These are phyloP conservation scores for Wickerhamomyces ciferrii DNA, from an alignment of 805 yeast species.

Conservation along the genomic window DNA sequence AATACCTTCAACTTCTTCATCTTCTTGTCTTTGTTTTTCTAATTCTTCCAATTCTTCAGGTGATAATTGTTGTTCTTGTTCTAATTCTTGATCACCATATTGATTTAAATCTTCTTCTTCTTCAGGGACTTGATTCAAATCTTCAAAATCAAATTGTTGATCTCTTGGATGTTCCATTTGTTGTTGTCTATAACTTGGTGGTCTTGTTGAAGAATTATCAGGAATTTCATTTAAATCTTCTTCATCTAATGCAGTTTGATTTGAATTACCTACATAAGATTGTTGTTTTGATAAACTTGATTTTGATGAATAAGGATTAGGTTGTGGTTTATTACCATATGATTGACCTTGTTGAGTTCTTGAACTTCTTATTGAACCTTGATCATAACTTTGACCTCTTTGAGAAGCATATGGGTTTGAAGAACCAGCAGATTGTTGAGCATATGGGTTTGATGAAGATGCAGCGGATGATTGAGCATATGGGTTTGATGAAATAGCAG, in stretches of 20 bases:
- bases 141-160: conserved; percentile 19
- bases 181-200: background rate
- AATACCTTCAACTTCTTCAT: conserved; percentile 83
- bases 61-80: conserved; percentile 12
- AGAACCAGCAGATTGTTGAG: background rate
- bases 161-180: background rate
- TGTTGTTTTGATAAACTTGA: background rate
- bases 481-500: background rate
- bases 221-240: background rate
- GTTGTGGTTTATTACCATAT: background rate
- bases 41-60: conserved; percentile 26
- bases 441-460: background rate
- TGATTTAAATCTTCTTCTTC: conserved; percentile 30
- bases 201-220: background rate
- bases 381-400: background rate
- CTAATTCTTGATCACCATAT: conserved; percentile 12
- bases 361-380: background rate
- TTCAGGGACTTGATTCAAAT: conserved; percentile 14
- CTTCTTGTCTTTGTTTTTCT: conserved; percentile 50
- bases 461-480: background rate
- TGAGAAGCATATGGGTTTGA: background rate
- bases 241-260: background rate
- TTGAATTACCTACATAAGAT: background rate
- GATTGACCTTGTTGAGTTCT: background rate
- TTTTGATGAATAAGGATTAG: background rate